phyloP scores from a whole-genome alignment of 495 filamentous ascomycete genomes.

The Schizothecium vesticola region DNA sequence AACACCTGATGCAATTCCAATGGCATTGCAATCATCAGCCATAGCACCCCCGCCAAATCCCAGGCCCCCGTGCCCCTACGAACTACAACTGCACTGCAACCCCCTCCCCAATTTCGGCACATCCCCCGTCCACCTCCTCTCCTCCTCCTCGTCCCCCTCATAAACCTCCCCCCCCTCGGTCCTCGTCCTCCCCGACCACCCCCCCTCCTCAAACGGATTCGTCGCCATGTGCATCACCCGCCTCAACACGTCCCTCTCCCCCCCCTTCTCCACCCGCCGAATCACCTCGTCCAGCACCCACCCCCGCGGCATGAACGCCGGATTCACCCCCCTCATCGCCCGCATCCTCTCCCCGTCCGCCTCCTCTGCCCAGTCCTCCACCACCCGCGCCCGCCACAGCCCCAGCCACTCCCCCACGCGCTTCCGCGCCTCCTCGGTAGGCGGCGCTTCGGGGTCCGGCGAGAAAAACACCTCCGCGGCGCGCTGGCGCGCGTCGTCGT shows the following conservation, averaged over 20 bases:
- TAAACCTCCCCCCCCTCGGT: conserved; percentile 32
- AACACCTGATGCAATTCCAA: neutral
- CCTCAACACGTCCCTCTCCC: conserved; percentile 70
- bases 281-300: conserved; percentile 97
- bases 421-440: conserved; percentile 57
- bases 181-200: conserved; percentile 56
- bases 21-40: neutral
- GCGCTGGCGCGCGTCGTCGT: conserved; percentile 52
- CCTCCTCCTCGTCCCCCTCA: conserved; percentile 60
- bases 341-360: conserved; percentile 57
- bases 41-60: no score
- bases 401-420: conserved; percentile 71
- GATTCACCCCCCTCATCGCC: conserved; percentile 81
- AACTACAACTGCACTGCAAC: conserved; percentile 87
- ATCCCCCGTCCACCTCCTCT: conserved; percentile 80
- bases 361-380: conserved; percentile 61
- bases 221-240: conserved; percentile 73
- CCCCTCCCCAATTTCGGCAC: conserved; percentile 70
- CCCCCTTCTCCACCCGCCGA: conserved; percentile 73
- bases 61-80: no score
- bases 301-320: conserved; percentile 79
- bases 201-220: conserved; percentile 79
- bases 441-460: conserved; percentile 43
- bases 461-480: conserved; percentile 65
- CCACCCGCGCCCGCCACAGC: conserved; percentile 59